Conservation (phyloP, 331 rosid genomes). For the Rhamnella rubrinervis region DNA sequence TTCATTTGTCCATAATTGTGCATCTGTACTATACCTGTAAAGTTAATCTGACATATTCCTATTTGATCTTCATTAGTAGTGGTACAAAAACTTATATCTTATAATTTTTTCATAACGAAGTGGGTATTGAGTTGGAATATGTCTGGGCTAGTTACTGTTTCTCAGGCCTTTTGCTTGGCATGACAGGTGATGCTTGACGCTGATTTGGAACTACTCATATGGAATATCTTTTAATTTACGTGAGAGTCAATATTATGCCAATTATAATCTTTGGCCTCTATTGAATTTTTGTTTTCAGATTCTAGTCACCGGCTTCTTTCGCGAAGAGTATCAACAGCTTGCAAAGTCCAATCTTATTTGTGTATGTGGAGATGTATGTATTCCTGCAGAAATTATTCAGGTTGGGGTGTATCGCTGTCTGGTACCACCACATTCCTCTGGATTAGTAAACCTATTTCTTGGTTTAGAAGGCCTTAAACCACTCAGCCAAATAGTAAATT, state of each 20-base stretch:
- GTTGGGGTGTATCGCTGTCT: constrained; percentile 83
- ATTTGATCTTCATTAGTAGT: not conserved
- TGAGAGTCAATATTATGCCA: not conserved
- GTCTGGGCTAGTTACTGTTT: not conserved
- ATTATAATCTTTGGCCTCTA: constrained; percentile 13
- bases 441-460: constrained; percentile 60
- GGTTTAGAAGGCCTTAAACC: constrained; percentile 83
- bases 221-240: not conserved
- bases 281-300: constrained; percentile 54
- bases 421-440: constrained; percentile 62
- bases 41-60: too few relatives aligned
- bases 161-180: constrained; percentile 2
- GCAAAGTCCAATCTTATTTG: constrained; percentile 61
- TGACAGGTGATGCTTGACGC: constrained; percentile 2
- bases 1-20: too few relatives aligned
- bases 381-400: constrained; percentile 69
- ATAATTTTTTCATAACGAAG: not conserved
- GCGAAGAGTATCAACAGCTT: constrained; percentile 53
- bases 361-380: constrained; percentile 63
- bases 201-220: not conserved
- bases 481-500: constrained; percentile 74
- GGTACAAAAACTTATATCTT: not conserved
- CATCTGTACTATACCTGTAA: too few relatives aligned
- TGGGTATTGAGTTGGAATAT: not conserved
- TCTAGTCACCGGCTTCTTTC: constrained; percentile 73